Conservation (phyloP, 2,329 filamentous ascomycete species). For the Didymella pinodella region DNA sequence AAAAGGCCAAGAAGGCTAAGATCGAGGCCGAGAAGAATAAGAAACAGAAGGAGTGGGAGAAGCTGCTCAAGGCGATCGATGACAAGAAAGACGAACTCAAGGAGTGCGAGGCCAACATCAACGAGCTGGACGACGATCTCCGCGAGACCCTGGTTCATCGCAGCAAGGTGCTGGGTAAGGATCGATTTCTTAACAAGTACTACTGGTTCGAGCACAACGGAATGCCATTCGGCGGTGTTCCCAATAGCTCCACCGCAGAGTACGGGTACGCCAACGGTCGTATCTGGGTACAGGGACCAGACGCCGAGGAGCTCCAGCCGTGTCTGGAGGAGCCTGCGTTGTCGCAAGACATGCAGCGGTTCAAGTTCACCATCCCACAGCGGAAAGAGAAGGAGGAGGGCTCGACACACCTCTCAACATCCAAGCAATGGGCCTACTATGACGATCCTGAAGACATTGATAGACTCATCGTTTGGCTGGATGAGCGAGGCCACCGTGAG, state of each 20-base stretch:
- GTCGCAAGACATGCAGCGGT: conserved; percentile 77
- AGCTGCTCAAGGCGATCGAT: conserved; percentile 86
- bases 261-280: conserved; percentile 93
- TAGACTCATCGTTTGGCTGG: conserved; percentile 84
- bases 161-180: conserved; percentile 87
- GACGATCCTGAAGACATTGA: conserved; percentile 81
- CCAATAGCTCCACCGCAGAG: conserved; percentile 83
- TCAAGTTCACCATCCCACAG: conserved; percentile 83
- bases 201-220: conserved; percentile 99
- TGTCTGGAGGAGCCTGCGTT: conserved; percentile 66
- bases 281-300: conserved; percentile 95
- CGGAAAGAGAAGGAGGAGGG: conserved; percentile 89
- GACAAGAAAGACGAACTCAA: conserved; percentile 83
- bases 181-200: conserved; percentile 97
- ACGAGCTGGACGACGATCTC: conserved; percentile 85
- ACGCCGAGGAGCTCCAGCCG: conserved; percentile 76
- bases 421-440: conserved; percentile 89
- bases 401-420: conserved; percentile 75
- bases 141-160: conserved; percentile 93
- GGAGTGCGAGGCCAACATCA: conserved; percentile 85
- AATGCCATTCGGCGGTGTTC: conserved; percentile 92
- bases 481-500: conserved; percentile 85
- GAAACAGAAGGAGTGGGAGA: conserved; percentile 87
- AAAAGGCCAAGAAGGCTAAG: conserved; percentile 71
- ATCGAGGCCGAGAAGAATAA: conserved; percentile 67